Base-by-base conservation (phyloP, 345 rosid species). In the Rhodamnia rubescens region DNA sequence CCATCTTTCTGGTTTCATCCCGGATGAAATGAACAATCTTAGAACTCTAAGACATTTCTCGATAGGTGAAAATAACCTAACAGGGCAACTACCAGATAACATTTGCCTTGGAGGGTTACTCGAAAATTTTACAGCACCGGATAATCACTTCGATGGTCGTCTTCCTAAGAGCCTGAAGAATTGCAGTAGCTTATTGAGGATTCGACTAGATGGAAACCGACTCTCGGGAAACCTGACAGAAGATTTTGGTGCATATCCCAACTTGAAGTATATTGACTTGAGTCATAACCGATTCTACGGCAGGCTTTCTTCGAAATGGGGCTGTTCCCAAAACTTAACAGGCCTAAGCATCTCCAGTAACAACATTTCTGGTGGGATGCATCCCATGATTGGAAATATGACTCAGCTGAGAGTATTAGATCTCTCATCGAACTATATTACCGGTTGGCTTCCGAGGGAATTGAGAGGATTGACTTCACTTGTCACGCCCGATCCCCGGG, bases 171-270 rank as follows among this genome's bases (percentile, higher is more conserved):
- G 85, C 83, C 47, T 85, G 29, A 84, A 58, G 86, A 88, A 87
- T 50, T 90, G 91, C 50, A 88, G 85, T 20, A 85, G 84, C 61
- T 53, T 90, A 84, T 0, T 4, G 4, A 85, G 89, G 44, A 59
- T 84, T 4, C 81, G 83, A 42, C 89, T 90, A 49, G 74, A 87
- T 1, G n/a, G 84, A 61, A 88, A 90, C 89, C 90, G 49, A 24
- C 82, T 90, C 12, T 78, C 83, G 4, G 92, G 92, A 24, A 86
- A 90, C 54, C 2, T 88, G 56, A 69, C 87, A n/a, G 86, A 86
- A 78, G 78, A 0, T 69, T 18, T 69, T 21, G 78, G 78, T 8
- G 78, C 78, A 36, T 69, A 32, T 69, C 47, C 78, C 44, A 4
- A 32, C 12, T 69, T 69, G 78, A 69, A 18, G 47, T 69, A 69